phyloP scores from a whole-genome alignment of 83 land plant genomes.

The Diphasiastrum complanatum region DNA sequence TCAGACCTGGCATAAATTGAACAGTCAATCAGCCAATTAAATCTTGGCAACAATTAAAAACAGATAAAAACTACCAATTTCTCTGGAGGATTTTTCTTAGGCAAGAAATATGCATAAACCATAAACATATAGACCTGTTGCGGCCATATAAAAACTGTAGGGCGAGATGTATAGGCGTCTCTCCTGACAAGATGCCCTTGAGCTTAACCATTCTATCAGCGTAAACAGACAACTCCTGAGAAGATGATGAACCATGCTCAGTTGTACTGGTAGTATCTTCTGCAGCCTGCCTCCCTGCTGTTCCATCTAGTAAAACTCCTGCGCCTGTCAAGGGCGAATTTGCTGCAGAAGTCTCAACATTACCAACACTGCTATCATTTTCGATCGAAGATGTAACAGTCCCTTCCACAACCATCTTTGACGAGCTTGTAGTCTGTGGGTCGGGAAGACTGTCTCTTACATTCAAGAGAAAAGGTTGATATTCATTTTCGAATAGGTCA shows the following conservation, averaged over 20 bases:
- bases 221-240: conserved; percentile 25
- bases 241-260: background rate
- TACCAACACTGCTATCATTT: conserved; percentile 25
- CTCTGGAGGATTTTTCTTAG: background rate
- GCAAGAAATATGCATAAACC: background rate
- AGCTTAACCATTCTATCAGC: conserved; percentile 62
- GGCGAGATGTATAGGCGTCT: conserved; percentile 80
- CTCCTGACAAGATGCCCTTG: conserved; percentile 79
- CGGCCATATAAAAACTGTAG: conserved; percentile 85
- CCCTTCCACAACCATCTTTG: conserved; percentile 15
- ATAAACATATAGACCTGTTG: conserved; percentile 51
- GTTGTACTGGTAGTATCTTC: conserved; percentile 4
- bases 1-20: conserved; percentile 52
- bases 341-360: conserved; percentile 3
- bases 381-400: conserved; percentile 16
- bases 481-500: conserved; percentile 88
- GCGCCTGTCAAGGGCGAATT: too few species aligned
- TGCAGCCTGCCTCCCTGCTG: background rate
- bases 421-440: conserved; percentile 30
- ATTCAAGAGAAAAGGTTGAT: conserved; percentile 63
- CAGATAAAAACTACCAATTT: background rate
- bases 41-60: too few species aligned
- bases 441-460: conserved; percentile 61
- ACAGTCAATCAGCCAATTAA: background rate
- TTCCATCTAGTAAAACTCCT: conserved; percentile 37